Evolutionary conservation across 2,329 filamentous ascomycete genomes (phyloP).

Genomic region (Botryotinia narcissicola): DNA sequence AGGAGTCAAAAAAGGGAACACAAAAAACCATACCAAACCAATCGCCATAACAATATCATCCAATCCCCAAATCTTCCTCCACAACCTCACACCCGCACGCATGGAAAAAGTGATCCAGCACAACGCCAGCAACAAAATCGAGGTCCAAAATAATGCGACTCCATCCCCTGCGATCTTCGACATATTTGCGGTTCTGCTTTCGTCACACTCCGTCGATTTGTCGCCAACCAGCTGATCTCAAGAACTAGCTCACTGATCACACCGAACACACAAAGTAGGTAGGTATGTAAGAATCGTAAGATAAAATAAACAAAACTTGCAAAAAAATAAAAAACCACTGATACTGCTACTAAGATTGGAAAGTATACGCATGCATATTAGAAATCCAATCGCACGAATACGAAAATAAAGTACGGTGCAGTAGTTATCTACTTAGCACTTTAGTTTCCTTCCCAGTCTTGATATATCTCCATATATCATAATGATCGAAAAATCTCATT

Average conservation of each 20-base stretch:
- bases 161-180: conserved; percentile 32
- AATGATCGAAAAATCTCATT: not conserved
- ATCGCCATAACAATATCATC: conserved; percentile 35
- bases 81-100: conserved; percentile 32
- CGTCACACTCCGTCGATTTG: not conserved
- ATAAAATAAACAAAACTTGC: not conserved
- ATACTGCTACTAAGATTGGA: not conserved
- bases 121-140: conserved; percentile 31
- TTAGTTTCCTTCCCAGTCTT: not conserved
- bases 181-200: conserved; percentile 27
- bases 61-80: conserved; percentile 33
- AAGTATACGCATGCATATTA: not conserved
- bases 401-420: not conserved
- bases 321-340: not conserved
- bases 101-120: conserved; percentile 32
- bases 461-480: not conserved
- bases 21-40: conserved; percentile 32
- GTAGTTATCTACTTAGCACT: not conserved
- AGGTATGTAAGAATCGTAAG: not conserved
- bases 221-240: not conserved
- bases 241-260: not conserved
- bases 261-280: not conserved
- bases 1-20: not conserved
- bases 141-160: conserved; percentile 31
- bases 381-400: not conserved